These are phyloP conservation scores for Rhizophagus clarus DNA, from an alignment of 192 early-diverging fungal genomes.

Conservation along the genomic window DNA sequence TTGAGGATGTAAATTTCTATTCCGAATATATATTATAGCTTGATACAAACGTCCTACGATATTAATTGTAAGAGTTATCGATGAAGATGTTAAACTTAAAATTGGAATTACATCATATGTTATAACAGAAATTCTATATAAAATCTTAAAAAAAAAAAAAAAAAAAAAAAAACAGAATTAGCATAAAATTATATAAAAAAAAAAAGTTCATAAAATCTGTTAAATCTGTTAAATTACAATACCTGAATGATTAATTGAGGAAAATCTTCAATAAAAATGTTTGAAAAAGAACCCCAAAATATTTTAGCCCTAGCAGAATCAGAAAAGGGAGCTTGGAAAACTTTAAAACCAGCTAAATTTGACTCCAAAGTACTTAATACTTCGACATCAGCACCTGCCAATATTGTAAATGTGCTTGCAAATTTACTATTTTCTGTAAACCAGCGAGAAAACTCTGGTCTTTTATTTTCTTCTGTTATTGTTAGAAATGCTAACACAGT, in stretches of 20 bases:
- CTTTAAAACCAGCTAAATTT: not conserved
- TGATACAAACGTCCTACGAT: no score
- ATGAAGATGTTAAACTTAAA: not conserved
- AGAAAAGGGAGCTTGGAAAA: slow-evolving; percentile 22
- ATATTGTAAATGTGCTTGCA: slow-evolving; percentile 22
- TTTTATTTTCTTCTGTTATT: not conserved
- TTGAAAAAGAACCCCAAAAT: slow-evolving; percentile 15
- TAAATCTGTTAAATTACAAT: no score
- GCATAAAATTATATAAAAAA: no score
- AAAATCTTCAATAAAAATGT: slow-evolving; percentile 24
- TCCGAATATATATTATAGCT: no score
- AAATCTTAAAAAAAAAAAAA: not conserved
- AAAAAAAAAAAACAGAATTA: no score
- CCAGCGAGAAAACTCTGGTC: not conserved
- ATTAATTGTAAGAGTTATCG: not conserved
- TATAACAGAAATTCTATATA: not conserved
- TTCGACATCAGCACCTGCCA: slow-evolving; percentile 20
- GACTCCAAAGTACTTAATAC: not conserved
- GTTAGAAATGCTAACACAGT: not conserved
- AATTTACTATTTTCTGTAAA: not conserved
- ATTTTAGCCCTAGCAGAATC: not conserved
- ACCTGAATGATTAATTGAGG: slow-evolving; percentile 32
- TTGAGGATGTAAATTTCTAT: no score
- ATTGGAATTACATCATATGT: slow-evolving; percentile 19
- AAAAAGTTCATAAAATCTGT: no score